A percentile compares a stretch with the other conserved stretches of the same genome.
Evolutionary conservation across 2,329 filamentous ascomycete species (phyloP).

Genomic region (Colletotrichum lini): DNA sequence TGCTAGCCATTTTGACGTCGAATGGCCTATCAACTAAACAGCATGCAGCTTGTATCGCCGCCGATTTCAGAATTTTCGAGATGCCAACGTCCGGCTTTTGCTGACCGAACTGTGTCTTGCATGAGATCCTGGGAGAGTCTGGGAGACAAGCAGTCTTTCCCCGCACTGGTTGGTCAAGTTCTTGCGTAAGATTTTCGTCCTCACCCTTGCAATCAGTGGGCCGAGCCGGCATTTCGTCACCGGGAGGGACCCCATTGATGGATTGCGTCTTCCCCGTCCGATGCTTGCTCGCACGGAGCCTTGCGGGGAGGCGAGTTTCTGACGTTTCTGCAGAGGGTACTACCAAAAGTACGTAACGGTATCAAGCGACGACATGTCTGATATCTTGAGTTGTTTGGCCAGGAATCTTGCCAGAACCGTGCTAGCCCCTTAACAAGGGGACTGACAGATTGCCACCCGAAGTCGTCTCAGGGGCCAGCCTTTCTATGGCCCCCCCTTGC

Average conservation of each 20-base stretch:
- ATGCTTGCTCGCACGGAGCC: not conserved
- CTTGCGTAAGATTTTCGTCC: slow-evolving; percentile 37
- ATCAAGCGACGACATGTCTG: not conserved
- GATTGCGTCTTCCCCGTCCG: not conserved
- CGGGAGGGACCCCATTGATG: not conserved
- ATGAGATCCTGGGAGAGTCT: too few relatives aligned
- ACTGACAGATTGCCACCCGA: too few relatives aligned
- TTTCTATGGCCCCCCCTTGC: not conserved
- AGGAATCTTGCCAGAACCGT: not conserved
- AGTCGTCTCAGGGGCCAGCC: slow-evolving; percentile 14
- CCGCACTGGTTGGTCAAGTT: slow-evolving; percentile 28
- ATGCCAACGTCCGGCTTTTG: too few relatives aligned
- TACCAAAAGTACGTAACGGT: not conserved
- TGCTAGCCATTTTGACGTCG: too few relatives aligned
- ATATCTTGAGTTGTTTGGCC: not conserved
- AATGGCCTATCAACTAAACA: too few relatives aligned
- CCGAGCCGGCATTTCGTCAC: not conserved
- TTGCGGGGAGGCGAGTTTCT: slow-evolving; percentile 12
- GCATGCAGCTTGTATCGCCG: too few relatives aligned
- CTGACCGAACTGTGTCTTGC: too few relatives aligned
- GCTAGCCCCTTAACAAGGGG: not conserved
- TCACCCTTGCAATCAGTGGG: slow-evolving; percentile 29
- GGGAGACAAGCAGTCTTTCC: not conserved
- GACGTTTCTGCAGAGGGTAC: not conserved
- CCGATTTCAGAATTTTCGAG: too few relatives aligned